Evolutionary conservation across 2,329 filamentous ascomycete genomes (phyloP).

Genomic region (Aspergillus brasiliensis): DNA sequence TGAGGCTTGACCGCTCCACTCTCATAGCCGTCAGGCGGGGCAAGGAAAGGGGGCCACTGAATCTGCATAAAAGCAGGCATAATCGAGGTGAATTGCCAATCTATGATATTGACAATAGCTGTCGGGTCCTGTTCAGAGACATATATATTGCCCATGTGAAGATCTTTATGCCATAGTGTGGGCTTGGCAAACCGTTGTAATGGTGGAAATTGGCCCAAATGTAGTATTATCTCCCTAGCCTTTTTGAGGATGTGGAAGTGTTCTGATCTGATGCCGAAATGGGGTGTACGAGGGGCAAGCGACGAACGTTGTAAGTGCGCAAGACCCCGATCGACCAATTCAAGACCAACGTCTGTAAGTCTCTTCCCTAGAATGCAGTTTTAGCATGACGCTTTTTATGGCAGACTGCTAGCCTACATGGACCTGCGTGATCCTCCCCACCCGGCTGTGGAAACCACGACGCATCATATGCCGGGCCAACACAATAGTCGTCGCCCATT

Average conservation of each 20-base stretch:
- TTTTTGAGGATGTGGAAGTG: slow-evolving; percentile 10
- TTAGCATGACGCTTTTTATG: not conserved
- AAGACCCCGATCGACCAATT: slow-evolving; percentile 13
- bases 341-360: slow-evolving; percentile 14
- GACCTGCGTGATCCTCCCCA: slow-evolving; percentile 13
- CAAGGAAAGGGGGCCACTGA: slow-evolving; percentile 19
- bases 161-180: slow-evolving; percentile 22
- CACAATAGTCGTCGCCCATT: slow-evolving; percentile 16
- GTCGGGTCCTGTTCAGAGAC: slow-evolving; percentile 21
- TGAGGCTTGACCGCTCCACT: slow-evolving; percentile 20
- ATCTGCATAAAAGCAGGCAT: slow-evolving; percentile 23
- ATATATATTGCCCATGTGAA: slow-evolving; percentile 28
- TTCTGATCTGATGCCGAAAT: slow-evolving; percentile 15
- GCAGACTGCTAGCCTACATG: slow-evolving; percentile 13
- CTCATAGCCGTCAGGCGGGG: slow-evolving; percentile 21
- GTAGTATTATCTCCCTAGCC: slow-evolving; percentile 9
- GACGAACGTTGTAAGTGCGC: slow-evolving; percentile 8
- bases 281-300: slow-evolving; percentile 9
- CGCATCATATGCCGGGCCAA: slow-evolving; percentile 16
- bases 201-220: slow-evolving; percentile 4
- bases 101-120: slow-evolving; percentile 21
- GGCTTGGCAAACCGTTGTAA: slow-evolving; percentile 10
- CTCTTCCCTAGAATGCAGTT: slow-evolving; percentile 2
- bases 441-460: slow-evolving; percentile 13
- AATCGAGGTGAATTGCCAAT: slow-evolving; percentile 25